Evolutionary conservation across 208 protist genomes (phyloP).

Genomic region (Acanthamoeba triangularis): DNA sequence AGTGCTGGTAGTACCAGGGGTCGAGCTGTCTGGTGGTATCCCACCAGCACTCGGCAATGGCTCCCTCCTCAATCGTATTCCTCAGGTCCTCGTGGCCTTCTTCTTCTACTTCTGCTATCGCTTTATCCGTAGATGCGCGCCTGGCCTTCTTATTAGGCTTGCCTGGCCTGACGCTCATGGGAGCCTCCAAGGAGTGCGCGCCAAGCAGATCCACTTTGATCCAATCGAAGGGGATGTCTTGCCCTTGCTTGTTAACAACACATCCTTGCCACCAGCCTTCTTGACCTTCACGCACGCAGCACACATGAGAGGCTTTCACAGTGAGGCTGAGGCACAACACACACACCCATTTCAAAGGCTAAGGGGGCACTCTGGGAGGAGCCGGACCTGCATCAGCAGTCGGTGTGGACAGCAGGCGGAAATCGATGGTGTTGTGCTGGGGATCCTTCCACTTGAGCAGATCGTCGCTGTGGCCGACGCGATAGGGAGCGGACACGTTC

Average conservation of each 20-base stretch:
- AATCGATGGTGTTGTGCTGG: neutral
- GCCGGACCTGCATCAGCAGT: neutral
- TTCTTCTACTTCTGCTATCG: neutral
- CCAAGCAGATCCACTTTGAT: neutral
- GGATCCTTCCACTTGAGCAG: slow-evolving; percentile 17
- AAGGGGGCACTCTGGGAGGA: neutral
- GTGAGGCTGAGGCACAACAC: no score
- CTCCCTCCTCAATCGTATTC: neutral
- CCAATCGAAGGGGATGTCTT: neutral
- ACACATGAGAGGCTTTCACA: no score
- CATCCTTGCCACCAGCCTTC: neutral
- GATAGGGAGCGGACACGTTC: neutral
- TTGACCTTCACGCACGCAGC: neutral
- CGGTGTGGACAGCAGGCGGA: neutral
- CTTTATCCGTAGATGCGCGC: neutral
- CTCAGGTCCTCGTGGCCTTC: neutral
- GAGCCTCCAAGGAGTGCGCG: no score
- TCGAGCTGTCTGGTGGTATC: neutral
- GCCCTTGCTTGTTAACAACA: neutral
- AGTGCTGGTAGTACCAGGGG: neutral
- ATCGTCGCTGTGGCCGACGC: slow-evolving; percentile 17
- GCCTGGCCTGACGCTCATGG: neutral
- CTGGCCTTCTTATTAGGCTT: neutral
- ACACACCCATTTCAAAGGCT: neutral
- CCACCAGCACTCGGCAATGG: neutral